Evolutionary conservation across 768 basidiomycete species (phyloP).

Genomic region (Lactarius sp.): DNA sequence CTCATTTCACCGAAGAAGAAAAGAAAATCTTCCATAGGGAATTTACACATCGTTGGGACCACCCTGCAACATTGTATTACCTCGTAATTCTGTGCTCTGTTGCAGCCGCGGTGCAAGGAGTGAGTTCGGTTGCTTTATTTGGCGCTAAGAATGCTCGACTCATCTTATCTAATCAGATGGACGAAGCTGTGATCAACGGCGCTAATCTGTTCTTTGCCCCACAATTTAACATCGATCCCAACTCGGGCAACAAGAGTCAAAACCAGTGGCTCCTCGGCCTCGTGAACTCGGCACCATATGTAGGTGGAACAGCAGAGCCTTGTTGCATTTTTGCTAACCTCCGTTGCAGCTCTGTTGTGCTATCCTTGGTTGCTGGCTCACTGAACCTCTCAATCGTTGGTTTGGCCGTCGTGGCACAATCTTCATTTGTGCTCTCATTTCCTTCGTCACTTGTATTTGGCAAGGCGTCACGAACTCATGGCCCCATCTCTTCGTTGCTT

Average conservation of each 20-base stretch:
- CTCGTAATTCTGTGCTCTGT: slow-evolving; percentile 58
- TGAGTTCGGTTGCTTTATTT: slow-evolving; percentile 22
- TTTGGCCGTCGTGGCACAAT: slow-evolving; percentile 52
- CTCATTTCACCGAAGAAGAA: slow-evolving; percentile 43
- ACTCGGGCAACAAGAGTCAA: slow-evolving; percentile 29
- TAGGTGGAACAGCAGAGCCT: slow-evolving; percentile 31
- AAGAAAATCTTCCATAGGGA: slow-evolving; percentile 42
- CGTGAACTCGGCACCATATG: slow-evolving; percentile 63
- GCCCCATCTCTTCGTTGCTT: slow-evolving; percentile 52
- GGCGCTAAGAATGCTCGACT: slow-evolving; percentile 8
- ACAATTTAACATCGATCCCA: slow-evolving; percentile 50
- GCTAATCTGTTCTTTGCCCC: slow-evolving; percentile 52
- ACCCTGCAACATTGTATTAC: slow-evolving; percentile 44
- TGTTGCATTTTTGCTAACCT: slow-evolving; percentile 8
- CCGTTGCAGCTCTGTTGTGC: slow-evolving; percentile 45
- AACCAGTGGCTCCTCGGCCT: slow-evolving; percentile 75
- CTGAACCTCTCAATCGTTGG: slow-evolving; percentile 61
- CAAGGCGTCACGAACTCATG: slow-evolving; percentile 50
- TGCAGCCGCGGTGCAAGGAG: slow-evolving; percentile 76
- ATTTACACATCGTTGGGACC: slow-evolving; percentile 44
- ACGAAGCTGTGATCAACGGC: slow-evolving; percentile 55
- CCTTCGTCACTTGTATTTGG: slow-evolving; percentile 50
- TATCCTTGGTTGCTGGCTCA: slow-evolving; percentile 56
- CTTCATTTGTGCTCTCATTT: slow-evolving; percentile 44
- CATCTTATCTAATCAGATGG: slow-evolving; percentile 33